Evolutionary conservation across 805 yeast species (phyloP).

Genomic region (Candida lessepsii): DNA sequence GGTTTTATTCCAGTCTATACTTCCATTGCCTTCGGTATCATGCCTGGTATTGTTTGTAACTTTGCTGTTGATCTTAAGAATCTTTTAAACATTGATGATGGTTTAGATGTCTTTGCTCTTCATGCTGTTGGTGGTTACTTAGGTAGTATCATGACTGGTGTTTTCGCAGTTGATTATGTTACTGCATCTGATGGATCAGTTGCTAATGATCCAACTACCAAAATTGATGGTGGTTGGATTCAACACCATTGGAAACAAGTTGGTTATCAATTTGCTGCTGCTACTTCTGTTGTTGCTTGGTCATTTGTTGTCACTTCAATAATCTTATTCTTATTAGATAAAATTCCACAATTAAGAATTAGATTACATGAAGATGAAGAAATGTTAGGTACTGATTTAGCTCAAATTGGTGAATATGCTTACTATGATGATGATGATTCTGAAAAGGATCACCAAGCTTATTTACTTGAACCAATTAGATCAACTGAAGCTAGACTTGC

Average conservation of each 20-base stretch:
- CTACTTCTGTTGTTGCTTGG: conserved; percentile 70
- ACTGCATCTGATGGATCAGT: conserved; percentile 76
- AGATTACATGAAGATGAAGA: conserved; percentile 87
- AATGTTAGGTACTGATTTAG: conserved; percentile 80
- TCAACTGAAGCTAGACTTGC: conserved; percentile 46
- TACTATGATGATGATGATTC: conserved; percentile 57
- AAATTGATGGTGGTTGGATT: conserved; percentile 82
- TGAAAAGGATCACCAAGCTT: conserved; percentile 32
- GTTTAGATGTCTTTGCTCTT: conserved; percentile 89
- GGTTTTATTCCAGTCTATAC: conserved; percentile 94
- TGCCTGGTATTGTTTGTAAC: conserved; percentile 78
- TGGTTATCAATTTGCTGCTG: conserved; percentile 85
- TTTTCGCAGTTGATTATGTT: conserved; percentile 89
- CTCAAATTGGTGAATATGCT: conserved; percentile 89
- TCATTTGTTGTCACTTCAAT: conserved; percentile 71
- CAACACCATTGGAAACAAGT: conserved; percentile 80
- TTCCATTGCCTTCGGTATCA: conserved; percentile 77
- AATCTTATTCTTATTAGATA: conserved; percentile 64
- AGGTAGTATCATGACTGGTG: conserved; percentile 84
- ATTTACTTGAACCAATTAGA: conserved; percentile 77
- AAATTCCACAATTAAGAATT: conserved; percentile 71
- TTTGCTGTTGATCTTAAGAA: conserved; percentile 80
- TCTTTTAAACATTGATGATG: conserved; percentile 79
- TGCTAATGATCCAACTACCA: conserved; percentile 22
- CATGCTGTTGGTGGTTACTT: conserved; percentile 92